These are phyloP conservation scores for Oxytropis ochrocephala DNA, from an alignment of 306 rosid species.

Conservation along the genomic window DNA sequence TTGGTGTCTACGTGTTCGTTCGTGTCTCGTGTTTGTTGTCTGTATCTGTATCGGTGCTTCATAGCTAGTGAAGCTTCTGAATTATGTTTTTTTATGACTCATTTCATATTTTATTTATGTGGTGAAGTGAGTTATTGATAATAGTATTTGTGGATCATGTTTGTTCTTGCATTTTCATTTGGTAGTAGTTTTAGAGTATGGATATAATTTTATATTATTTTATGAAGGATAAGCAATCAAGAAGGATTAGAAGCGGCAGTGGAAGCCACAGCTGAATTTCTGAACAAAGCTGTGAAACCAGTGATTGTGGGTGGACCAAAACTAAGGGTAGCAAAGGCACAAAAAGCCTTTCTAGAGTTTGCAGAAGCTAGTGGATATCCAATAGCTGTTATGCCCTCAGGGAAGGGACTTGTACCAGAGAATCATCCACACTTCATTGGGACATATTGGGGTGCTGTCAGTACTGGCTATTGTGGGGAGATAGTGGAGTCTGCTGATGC, in stretches of 20 bases:
- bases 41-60: too few species aligned
- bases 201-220: background rate
- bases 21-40: too few species aligned
- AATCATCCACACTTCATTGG: slow-evolving; percentile 50
- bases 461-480: slow-evolving; percentile 71
- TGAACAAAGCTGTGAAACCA: slow-evolving; percentile 76
- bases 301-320: slow-evolving; percentile 81
- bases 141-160: background rate
- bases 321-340: slow-evolving; percentile 64
- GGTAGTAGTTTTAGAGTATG: background rate
- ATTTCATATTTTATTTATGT: background rate
- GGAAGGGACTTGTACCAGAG: slow-evolving; percentile 79
- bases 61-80: background rate
- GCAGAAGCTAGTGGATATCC: slow-evolving; percentile 79
- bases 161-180: background rate
- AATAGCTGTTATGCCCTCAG: slow-evolving; percentile 76
- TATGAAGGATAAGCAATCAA: slow-evolving; percentile 54
- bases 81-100: background rate
- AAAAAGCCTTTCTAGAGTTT: slow-evolving; percentile 57
- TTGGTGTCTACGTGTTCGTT: too few species aligned
- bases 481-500: slow-evolving; percentile 91
- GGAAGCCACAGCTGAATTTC: slow-evolving; percentile 68
- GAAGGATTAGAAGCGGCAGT: slow-evolving; percentile 82
- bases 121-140: background rate
- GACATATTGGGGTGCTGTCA: slow-evolving; percentile 89